Evolutionary conservation across 768 basidiomycete genomes (phyloP), one percentile per base, ranked within the genome.

Genomic region (Tulasnella sp.): DNA sequence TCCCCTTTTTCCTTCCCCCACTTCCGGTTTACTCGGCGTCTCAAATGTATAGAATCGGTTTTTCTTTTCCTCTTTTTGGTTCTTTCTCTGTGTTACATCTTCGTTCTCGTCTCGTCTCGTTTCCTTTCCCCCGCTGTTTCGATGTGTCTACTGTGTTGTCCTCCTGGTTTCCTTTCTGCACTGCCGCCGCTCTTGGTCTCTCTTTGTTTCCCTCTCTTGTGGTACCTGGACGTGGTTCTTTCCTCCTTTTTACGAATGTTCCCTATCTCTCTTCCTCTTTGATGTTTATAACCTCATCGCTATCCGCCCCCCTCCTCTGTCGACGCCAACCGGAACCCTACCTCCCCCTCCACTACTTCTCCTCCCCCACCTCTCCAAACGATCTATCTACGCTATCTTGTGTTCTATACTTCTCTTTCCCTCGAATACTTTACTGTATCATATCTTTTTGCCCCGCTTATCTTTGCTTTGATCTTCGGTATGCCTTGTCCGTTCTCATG

Each of bases 221-320:
- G 19, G 22, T 49, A 3, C 22, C n/a, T n/a, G 22, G 49, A 49
- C 8, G 49, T 49, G 49, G 49, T n/a, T n/a, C 49, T n/a, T 49
- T n/a, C n/a, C n/a, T n/a, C n/a, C 9, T 4, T 14, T 64, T 9
- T 64, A 64, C 11, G 15, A 42, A 29, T 64, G 29, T 64, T 64
- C 31, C 22, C 71, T 17, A 12, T 71, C 11, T 15, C 71, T 12
- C 38, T 25, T 25, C 17, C 68, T 25, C 68, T 25, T 52, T 71
- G 38, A n/a, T 70, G 69, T 38, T 70, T 70, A 38, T 70, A 38
- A 70, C 69, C 37, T 70, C 69, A 68, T 68, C 34, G 34, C 31
- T 38, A 68, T 68, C 67, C 17, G 45, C 54, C n/a, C 54, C n/a
- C 19, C 36, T 42, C 69, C 69, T 17, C 36, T 70, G 22, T 70